phyloP scores from a whole-genome alignment of 2,329 filamentous ascomycete species.

The Aspergillus brasiliensis region DNA sequence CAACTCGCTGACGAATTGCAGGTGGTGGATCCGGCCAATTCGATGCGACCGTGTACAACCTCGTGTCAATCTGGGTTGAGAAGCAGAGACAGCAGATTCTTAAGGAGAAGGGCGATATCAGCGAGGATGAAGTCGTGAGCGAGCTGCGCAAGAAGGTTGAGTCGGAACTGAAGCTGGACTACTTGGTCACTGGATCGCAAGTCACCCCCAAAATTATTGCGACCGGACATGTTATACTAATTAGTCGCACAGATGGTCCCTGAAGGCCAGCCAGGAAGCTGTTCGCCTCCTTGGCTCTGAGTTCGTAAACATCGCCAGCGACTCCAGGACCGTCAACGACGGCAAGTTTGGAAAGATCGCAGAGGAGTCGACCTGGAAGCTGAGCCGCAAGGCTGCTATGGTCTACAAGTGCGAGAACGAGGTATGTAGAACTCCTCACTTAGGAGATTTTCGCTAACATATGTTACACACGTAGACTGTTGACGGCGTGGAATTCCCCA shows the following conservation, averaged over 20 bases:
- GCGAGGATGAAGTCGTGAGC: constrained; percentile 59
- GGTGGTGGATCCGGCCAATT: constrained; percentile 86
- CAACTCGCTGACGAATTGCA: constrained; percentile 38
- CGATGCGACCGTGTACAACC: constrained; percentile 78
- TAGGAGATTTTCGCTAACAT: not conserved
- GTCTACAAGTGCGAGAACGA: constrained; percentile 95
- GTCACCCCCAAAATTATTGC: constrained; percentile 3
- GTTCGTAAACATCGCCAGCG: constrained; percentile 74
- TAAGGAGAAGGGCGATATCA: constrained; percentile 47
- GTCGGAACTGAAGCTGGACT: constrained; percentile 77
- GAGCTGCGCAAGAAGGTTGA: constrained; percentile 66
- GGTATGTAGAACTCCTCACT: not conserved
- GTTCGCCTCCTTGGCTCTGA: constrained; percentile 73
- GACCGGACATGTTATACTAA: constrained; percentile 2
- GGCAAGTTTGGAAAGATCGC: constrained; percentile 89
- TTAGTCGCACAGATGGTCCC: constrained; percentile 62
- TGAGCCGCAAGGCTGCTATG: constrained; percentile 66
- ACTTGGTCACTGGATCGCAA: constrained; percentile 77
- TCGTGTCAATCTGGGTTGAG: constrained; percentile 80
- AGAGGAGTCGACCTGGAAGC: constrained; percentile 72
- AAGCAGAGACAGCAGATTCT: constrained; percentile 59
- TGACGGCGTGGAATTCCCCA: constrained; percentile 86
- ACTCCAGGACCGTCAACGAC: constrained; percentile 63
- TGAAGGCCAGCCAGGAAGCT: constrained; percentile 86
- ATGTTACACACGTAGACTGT: constrained; percentile 32